Conservation (phyloP, 2,329 filamentous ascomycete species). For the Lojkania enalia region DNA sequence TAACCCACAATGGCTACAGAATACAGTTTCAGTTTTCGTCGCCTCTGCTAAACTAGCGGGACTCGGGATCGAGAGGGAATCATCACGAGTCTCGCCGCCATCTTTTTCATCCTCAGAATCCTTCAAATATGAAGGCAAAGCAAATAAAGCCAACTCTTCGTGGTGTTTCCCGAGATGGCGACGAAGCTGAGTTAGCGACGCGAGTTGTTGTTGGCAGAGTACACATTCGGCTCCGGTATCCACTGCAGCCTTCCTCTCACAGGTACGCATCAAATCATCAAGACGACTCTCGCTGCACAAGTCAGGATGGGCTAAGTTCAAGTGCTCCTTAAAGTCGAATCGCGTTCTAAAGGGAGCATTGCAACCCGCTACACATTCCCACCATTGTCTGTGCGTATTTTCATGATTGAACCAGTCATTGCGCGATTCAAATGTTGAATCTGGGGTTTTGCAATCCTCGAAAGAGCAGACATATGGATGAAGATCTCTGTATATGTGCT, state of each 20-base stretch:
- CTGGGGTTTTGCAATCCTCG: slow-evolving; percentile 17
- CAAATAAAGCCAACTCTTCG: slow-evolving; percentile 26
- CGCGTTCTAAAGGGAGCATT: slow-evolving; percentile 10
- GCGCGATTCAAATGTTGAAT: slow-evolving; percentile 21
- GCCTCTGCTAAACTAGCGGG: too few relatives aligned
- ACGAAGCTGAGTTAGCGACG: slow-evolving; percentile 14
- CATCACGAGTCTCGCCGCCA: slow-evolving; percentile 6
- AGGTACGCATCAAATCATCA: slow-evolving; percentile 13
- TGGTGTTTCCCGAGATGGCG: slow-evolving; percentile 26
- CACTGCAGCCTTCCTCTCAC: slow-evolving; percentile 10
- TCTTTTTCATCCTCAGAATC: slow-evolving; percentile 9
- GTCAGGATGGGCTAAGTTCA: slow-evolving; percentile 10
- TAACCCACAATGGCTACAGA: too few relatives aligned
- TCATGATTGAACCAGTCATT: slow-evolving; percentile 28
- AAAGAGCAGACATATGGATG: slow-evolving; percentile 25
- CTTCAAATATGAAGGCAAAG: slow-evolving; percentile 17
- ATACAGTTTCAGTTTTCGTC: too few relatives aligned
- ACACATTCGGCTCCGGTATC: slow-evolving; percentile 10
- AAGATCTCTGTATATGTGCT: slow-evolving; percentile 27
- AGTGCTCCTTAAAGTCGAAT: slow-evolving; percentile 9
- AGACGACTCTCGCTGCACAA: slow-evolving; percentile 5
- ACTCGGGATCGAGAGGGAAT: neutral
- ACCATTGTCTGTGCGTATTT: slow-evolving; percentile 17
- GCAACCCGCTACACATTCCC: slow-evolving; percentile 24
- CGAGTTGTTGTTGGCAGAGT: slow-evolving; percentile 6